Evolutionary conservation across 2,329 filamentous ascomycete genomes (phyloP), one percentile per base, ranked within the genome.

Genomic region (Parastagonospora avenae): DNA sequence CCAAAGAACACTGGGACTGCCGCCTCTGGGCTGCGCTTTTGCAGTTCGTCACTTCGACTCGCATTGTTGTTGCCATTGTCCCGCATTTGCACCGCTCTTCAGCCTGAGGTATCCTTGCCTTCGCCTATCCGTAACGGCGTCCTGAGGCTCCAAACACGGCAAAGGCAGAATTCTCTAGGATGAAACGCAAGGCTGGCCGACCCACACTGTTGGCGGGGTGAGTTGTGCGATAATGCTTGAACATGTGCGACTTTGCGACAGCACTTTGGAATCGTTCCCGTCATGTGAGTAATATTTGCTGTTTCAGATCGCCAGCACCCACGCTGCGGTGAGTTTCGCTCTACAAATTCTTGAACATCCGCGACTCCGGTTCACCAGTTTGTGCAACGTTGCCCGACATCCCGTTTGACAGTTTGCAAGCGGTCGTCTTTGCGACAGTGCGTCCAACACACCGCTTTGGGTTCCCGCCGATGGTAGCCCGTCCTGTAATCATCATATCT

Each of bases 201-300:
- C 59, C 60, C 60, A 59, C 57, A 24, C 48, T 32, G 50, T 59
- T 54, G 60, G 52, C 61, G 54, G 51, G 52, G 56, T 52, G 47
- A 55, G 42, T 12, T 28, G 33, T 38, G 42, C 38, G 36, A 39
- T 28, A n/a, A 29, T 27, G 29, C 43, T 44, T 42, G 14, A 24
- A 15, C 37, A 16, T 42, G 52, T 44, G 49, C 44, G 48, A 52
- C 53, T 14, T 31, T 42, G 54, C 54, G 50, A 51, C 51, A 35
- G 24, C 49, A 52, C 56, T 43, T 50, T 56, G 54, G 50, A 54
- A 52, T 50, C 55, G 27, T 24, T 48, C 45, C 29, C 12, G 35
- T 55, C 60, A 55, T 58, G 52, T 58, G 60, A 50, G 50, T 46
- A 39, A 32, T 38, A 28, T 40, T 32, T 39, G 19, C 42, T 11